phyloP scores from a whole-genome alignment of 306 rosid species.

The Acacia crassicarpa region DNA sequence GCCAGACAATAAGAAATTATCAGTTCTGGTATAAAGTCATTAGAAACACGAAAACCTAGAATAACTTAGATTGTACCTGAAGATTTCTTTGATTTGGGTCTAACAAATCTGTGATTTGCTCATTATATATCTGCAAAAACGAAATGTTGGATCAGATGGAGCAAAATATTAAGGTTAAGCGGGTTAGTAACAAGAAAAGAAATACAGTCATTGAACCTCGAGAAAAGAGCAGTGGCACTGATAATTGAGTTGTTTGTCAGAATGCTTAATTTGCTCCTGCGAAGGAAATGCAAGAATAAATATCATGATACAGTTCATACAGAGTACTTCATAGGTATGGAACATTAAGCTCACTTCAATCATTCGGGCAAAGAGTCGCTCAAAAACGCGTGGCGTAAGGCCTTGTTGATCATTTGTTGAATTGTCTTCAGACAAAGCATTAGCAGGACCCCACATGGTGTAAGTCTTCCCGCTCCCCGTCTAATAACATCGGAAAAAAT shows the following conservation, averaged over 20 bases:
- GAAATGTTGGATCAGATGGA: conserved; percentile 26
- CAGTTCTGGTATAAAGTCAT: conserved; percentile 10
- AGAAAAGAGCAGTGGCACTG: conserved; percentile 94
- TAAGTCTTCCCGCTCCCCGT: conserved; percentile 99
- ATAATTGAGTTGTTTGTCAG: conserved; percentile 81
- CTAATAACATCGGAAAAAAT: conserved; percentile 40
- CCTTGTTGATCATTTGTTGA: conserved; percentile 74
- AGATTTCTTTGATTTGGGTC: conserved; percentile 86
- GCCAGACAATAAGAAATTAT: conserved; percentile 19
- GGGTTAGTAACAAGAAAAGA: conserved; percentile 17
- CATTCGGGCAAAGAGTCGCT: conserved; percentile 82
- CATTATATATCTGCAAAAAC: conserved; percentile 89
- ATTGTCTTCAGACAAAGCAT: conserved; percentile 67
- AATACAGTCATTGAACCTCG: conserved; percentile 57
- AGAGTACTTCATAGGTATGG: not conserved
- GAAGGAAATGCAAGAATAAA: conserved; percentile 30
- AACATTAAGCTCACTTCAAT: conserved; percentile 61
- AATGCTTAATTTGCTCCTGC: conserved; percentile 90
- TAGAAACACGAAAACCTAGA: conserved; percentile 20
- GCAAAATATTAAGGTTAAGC: conserved; percentile 19
- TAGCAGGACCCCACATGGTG: conserved; percentile 99
- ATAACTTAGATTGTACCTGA: conserved; percentile 50
- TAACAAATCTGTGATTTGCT: conserved; percentile 91
- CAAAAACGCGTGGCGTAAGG: conserved; percentile 85
- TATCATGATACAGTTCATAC: conserved; percentile 11